Conservation (phyloP, 2,329 filamentous ascomycete species). For the Aspergillus aculeatus region DNA sequence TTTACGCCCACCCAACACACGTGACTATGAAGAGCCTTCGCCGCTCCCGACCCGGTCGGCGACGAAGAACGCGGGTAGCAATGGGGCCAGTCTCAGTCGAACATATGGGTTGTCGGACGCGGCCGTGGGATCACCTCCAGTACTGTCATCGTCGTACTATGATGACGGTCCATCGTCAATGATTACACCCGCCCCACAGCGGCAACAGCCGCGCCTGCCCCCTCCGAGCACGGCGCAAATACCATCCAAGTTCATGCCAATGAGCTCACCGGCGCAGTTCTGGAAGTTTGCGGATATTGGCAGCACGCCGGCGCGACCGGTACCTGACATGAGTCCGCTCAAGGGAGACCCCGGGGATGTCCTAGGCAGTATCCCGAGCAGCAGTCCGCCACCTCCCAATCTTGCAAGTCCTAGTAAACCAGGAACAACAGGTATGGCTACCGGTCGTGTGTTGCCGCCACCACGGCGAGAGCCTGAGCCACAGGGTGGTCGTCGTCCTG, state of each 20-base stretch:
- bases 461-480: constrained; percentile 34
- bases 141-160: constrained; percentile 50
- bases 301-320: constrained; percentile 44
- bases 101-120: constrained; percentile 43
- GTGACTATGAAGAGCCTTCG: constrained; percentile 44
- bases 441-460: constrained; percentile 26
- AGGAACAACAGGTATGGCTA: constrained; percentile 32
- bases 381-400: constrained; percentile 50
- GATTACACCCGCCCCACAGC: constrained; percentile 50
- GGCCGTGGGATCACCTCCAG: constrained; percentile 44
- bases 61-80: constrained; percentile 24
- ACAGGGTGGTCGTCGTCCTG: constrained; percentile 4
- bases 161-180: constrained; percentile 48
- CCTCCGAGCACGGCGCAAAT: constrained; percentile 51
- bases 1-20: constrained; percentile 31
- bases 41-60: constrained; percentile 40
- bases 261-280: constrained; percentile 52
- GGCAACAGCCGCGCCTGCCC: constrained; percentile 49
- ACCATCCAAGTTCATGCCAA: constrained; percentile 52
- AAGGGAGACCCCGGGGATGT: constrained; percentile 43
- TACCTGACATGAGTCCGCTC: constrained; percentile 48
- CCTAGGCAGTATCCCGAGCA: constrained; percentile 44
- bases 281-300: constrained; percentile 51
- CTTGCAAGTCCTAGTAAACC: constrained; percentile 47
- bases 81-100: constrained; percentile 30